Evolutionary conservation across 2,329 filamentous ascomycete genomes (phyloP).

Genomic region (Niveomyces coronatus): DNA sequence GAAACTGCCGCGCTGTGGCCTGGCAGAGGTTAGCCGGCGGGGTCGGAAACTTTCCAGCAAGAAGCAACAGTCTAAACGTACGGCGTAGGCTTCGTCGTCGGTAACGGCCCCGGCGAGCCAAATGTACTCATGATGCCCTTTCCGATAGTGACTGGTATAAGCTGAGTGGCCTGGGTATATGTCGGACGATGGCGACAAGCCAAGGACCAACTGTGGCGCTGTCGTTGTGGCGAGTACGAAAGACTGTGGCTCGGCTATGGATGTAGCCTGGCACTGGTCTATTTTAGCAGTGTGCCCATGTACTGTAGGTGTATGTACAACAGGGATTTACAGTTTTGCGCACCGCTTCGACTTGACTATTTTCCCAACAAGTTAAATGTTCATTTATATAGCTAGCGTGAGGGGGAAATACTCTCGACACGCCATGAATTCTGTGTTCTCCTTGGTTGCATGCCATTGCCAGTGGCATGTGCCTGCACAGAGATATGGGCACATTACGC

Average conservation of each 20-base stretch:
- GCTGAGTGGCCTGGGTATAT: neutral
- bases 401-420: no score
- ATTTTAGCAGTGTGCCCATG: no score
- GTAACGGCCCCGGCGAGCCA: conserved; percentile 60
- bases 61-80: conserved; percentile 31
- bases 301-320: no score
- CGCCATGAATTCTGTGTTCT: no score
- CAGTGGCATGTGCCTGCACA: no score
- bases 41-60: neutral
- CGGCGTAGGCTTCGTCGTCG: conserved; percentile 58
- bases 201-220: neutral
- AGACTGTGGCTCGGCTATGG: no score
- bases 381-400: no score
- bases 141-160: neutral
- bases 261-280: neutral
- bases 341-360: no score
- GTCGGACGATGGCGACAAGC: neutral
- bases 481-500: no score
- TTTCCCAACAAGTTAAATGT: no score
- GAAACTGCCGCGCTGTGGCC: conserved; percentile 86
- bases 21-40: conserved; percentile 22
- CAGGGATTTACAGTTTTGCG: no score
- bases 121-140: conserved; percentile 47
- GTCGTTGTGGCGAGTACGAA: neutral
- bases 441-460: no score